Conservation (phyloP, 352 stramenopile species). For the Thalassiosira ordinaria region DNA sequence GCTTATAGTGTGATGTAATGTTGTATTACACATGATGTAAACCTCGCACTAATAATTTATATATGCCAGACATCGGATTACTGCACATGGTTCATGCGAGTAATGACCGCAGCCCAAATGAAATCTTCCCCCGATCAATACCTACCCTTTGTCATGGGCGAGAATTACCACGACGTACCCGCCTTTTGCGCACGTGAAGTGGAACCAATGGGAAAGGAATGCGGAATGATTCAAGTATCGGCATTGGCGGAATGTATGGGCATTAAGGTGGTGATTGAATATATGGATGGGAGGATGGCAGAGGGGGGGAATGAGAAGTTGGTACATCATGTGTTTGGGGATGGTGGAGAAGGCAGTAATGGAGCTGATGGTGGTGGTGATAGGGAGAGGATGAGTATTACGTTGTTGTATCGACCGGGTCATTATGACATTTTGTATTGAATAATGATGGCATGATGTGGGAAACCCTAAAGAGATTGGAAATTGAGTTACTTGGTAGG, state of each 20-base stretch:
- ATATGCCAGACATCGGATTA: constrained; percentile 68
- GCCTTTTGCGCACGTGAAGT: constrained; percentile 90
- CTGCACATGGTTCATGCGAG: constrained; percentile 82
- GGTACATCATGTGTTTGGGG: constrained; percentile 59
- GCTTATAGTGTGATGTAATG: neutral
- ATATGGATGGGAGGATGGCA: constrained; percentile 88
- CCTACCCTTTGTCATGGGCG: constrained; percentile 88
- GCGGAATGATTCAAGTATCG: constrained; percentile 91
- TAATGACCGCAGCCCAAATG: constrained; percentile 77
- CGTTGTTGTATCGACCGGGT: constrained; percentile 92
- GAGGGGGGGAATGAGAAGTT: constrained; percentile 24
- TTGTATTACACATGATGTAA: no score
- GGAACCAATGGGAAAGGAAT: constrained; percentile 93
- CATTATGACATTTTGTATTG: constrained; percentile 95
- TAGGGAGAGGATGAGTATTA: constrained; percentile 69
- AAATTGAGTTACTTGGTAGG: no score
- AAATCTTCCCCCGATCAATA: constrained; percentile 91
- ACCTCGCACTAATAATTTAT: neutral
- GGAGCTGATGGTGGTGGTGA: constrained; percentile 8
- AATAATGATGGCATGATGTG: no score
- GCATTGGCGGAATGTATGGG: constrained; percentile 91
- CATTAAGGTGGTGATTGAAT: constrained; percentile 91
- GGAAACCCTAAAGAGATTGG: no score
- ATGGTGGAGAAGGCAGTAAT: constrained; percentile 8
- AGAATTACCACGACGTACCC: constrained; percentile 79